A percentile compares a stretch with the other conserved stretches of the same genome.
Conservation (phyloP, 2,329 filamentous ascomycete species). For the Claviceps humidiphila region DNA sequence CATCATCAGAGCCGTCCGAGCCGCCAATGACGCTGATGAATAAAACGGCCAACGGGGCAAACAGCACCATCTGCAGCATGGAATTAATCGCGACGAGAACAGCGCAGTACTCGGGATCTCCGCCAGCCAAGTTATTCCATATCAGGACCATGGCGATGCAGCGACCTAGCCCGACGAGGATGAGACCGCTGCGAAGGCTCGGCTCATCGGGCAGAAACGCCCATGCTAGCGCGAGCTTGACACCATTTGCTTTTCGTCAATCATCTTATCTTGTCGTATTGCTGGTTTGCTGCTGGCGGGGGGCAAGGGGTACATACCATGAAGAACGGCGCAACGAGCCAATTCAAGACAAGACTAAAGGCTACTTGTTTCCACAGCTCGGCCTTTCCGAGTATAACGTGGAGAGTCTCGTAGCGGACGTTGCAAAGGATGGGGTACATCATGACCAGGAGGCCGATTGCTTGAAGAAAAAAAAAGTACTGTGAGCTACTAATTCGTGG, state of each 20-base stretch:
- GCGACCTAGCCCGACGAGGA: conserved; percentile 70
- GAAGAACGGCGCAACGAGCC: conserved; percentile 68
- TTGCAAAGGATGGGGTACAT: conserved; percentile 93
- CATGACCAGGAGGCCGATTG: conserved; percentile 73
- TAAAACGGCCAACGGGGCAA: conserved; percentile 53
- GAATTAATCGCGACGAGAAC: conserved; percentile 67
- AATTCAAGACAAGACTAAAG: conserved; percentile 68
- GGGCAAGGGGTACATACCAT: conserved; percentile 43
- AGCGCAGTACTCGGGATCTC: conserved; percentile 72
- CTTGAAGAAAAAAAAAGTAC: conserved; percentile 24
- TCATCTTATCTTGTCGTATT: not conserved
- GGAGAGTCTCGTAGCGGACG: conserved; percentile 63
- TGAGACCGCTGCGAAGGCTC: conserved; percentile 51
- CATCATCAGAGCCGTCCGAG: conserved; percentile 14
- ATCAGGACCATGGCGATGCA: conserved; percentile 81
- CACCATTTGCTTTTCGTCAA: not conserved
- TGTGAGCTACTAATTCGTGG: not conserved
- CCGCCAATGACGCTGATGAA: conserved; percentile 57
- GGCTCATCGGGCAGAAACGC: conserved; percentile 48
- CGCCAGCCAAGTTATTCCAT: conserved; percentile 58
- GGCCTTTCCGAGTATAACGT: conserved; percentile 46
- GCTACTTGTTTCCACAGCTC: conserved; percentile 66
- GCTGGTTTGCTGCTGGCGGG: not conserved
- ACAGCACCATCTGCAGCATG: conserved; percentile 60
- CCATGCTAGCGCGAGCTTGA: conserved; percentile 52